Base-by-base conservation (phyloP, 2,329 filamentous ascomycete species). In the Xylariaceae sp. region DNA sequence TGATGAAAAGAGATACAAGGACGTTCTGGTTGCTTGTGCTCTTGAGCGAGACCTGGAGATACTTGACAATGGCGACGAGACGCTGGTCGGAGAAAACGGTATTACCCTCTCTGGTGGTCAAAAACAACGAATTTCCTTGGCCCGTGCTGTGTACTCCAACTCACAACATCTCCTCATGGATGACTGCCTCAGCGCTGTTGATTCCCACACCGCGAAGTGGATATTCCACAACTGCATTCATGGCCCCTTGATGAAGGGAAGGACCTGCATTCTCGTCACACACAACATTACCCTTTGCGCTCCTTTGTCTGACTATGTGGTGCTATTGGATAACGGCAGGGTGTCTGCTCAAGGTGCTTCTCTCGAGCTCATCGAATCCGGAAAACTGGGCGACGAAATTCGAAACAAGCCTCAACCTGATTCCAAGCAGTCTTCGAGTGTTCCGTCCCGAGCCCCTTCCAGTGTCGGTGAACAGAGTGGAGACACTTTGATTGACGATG, bases 151-250 rank as follows among this genome's bases (percentile, higher is more conserved):
- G n/a, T 99, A 99, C 75, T 96, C 91, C 65, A 93, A 91, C 74
- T 95, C 92, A 4, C 88, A 88, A 56, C 93, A 97, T 73, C 77
- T 99, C 13, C 82, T 99, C 9, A 81, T 99, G 53, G 94, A 99
- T 70, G 94, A 99, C 73, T 96, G 95, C 64, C 81, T 99, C 49
- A 97, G 92, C 71, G 94, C 94, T 34, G 94, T 99, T 39, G 94
- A 99, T 73, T 95, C 94, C 2, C 94, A 99, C 69, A 97, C 94
- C 0, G 92, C 92, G 1, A 95, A 97, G 73, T 97, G 95, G 88
- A 97, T 99, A 66, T 97, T 97, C 76, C 89, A 88, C 71, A 89
- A 96, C 74, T 96, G 92, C 61, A 87, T 99, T 64, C 87, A 87
- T 67, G 94, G 94, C 1, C 89, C 90, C 4, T 76, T 99, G 55